phyloP scores from a whole-genome alignment of 2,329 filamentous ascomycete species.

The Didymella pomorum region DNA sequence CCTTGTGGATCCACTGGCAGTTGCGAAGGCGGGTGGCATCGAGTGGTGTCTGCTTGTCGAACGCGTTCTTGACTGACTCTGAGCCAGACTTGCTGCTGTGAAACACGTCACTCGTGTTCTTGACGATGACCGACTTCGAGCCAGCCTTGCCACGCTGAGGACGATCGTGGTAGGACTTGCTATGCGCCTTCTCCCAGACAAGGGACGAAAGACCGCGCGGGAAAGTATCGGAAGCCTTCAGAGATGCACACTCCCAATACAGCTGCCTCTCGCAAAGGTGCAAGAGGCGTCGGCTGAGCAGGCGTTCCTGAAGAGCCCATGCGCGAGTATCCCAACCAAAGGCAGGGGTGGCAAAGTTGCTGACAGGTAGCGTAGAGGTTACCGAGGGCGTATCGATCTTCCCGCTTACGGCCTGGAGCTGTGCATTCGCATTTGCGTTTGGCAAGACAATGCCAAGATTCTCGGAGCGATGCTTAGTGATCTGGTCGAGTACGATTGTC shows the following conservation, averaged over 20 bases:
- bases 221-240: conserved; percentile 50
- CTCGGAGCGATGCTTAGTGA: conserved; percentile 9
- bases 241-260: conserved; percentile 50
- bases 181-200: conserved; percentile 49
- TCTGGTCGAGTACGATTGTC: conserved; percentile 41
- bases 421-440: background rate
- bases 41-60: conserved; percentile 1
- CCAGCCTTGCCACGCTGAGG: conserved; percentile 14
- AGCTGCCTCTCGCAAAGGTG: conserved; percentile 45
- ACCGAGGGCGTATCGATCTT: conserved; percentile 13
- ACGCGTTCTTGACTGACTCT: conserved; percentile 3
- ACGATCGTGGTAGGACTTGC: conserved; percentile 13
- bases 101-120: conserved; percentile 1
- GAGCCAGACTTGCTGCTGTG: conserved; percentile 7
- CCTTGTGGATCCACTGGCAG: conserved; percentile 35
- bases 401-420: background rate
- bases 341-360: conserved; percentile 30
- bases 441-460: conserved; percentile 4
- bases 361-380: conserved; percentile 21
- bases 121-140: conserved; percentile 1
- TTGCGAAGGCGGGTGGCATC: conserved; percentile 23
- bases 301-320: conserved; percentile 49
- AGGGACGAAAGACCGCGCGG: conserved; percentile 45
- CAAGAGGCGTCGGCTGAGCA: conserved; percentile 46
- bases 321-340: conserved; percentile 48